Conservation (phyloP, 1,284 basidiomycete species). For the Moesziomyces antarcticus region DNA sequence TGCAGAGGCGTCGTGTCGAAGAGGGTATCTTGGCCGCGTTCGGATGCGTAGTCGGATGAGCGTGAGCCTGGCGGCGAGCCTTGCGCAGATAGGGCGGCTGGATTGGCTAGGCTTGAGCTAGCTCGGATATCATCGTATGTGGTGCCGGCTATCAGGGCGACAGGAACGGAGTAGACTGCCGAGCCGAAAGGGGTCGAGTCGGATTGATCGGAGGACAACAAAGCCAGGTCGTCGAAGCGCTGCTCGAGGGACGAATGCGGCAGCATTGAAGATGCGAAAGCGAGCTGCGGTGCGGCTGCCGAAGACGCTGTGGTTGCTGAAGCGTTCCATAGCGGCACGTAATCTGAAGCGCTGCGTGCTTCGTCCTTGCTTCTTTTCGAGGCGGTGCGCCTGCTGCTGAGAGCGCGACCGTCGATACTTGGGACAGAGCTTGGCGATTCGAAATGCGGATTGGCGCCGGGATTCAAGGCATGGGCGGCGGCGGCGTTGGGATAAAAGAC, state of each 20-base stretch:
- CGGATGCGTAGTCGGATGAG: not conserved
- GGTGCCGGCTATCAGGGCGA: constrained; percentile 12
- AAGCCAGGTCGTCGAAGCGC: constrained; percentile 1
- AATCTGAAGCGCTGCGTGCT: constrained; percentile 2
- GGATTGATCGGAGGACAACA: constrained; percentile 5
- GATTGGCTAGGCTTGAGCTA: too few relatives aligned
- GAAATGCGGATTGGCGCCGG: not conserved
- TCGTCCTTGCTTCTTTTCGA: not conserved
- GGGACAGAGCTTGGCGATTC: constrained; percentile 3
- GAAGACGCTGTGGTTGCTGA: constrained; percentile 6
- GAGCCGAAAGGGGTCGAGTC: not conserved
- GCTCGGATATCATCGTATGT: not conserved
- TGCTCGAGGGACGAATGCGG: constrained; percentile 7
- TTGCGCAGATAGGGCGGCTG: not conserved
- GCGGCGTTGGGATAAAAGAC: constrained; percentile 31
- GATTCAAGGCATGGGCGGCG: constrained; percentile 19
- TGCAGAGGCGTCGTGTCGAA: not conserved
- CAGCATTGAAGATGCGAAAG: not conserved
- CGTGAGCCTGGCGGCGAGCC: too few relatives aligned
- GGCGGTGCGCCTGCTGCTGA: not conserved
- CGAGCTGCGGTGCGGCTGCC: not conserved
- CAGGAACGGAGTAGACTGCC: constrained; percentile 9
- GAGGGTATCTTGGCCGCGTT: not conserved
- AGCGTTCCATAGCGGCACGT: constrained; percentile 31
- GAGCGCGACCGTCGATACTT: constrained; percentile 2